Conservation (phyloP, 106 monocot species). For the Xerophyta viscosa region DNA sequence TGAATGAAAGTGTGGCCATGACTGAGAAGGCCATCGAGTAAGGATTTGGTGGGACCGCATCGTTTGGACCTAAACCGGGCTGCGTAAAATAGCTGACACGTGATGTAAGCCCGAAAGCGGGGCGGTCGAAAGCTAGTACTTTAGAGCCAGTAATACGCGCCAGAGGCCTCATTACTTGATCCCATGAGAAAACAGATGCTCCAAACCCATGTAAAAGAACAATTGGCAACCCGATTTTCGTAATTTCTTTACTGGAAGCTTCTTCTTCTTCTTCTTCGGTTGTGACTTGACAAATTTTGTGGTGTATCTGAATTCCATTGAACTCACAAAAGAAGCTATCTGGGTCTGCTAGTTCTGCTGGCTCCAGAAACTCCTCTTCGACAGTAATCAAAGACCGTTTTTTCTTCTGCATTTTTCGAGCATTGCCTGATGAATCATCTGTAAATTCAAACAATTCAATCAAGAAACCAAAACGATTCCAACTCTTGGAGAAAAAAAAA, state of each 20-base stretch:
- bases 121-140: constrained; percentile 92
- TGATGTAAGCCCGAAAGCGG: constrained; percentile 86
- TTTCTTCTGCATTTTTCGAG: constrained; percentile 4
- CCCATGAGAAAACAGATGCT: constrained; percentile 84
- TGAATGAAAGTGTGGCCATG: constrained; percentile 60
- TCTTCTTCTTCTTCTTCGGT: not conserved
- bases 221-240: constrained; percentile 39
- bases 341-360: constrained; percentile 49
- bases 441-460: no score
- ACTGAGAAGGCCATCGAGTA: constrained; percentile 85
- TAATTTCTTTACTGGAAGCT: not conserved
- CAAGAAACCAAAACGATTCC: no score
- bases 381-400: constrained; percentile 48
- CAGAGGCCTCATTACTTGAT: constrained; percentile 57
- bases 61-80: not conserved
- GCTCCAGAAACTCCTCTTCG: constrained; percentile 67
- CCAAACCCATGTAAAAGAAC: constrained; percentile 83
- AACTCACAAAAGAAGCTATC: constrained; percentile 74
- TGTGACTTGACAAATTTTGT: constrained; percentile 44
- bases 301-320: constrained; percentile 71
- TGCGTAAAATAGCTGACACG: constrained; percentile 17
- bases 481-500: no score
- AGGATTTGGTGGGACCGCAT: constrained; percentile 44
- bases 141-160: constrained; percentile 45
- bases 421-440: constrained; percentile 26